Base-by-base conservation (phyloP, 2,329 filamentous ascomycete genomes). In the Colletotrichum chrysophilum region DNA sequence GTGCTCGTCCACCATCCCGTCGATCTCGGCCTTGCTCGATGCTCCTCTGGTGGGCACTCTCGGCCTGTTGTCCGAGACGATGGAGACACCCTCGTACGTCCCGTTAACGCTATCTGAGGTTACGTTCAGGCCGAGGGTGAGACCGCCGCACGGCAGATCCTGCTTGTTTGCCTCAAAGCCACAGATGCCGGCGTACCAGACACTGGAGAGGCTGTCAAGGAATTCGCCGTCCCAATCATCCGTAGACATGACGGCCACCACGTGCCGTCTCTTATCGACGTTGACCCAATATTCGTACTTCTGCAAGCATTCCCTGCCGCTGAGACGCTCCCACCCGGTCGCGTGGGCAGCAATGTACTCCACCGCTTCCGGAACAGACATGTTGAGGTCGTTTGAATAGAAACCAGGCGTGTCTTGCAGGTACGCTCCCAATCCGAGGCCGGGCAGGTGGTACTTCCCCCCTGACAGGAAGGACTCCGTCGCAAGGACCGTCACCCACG, bases 391-490 rank as follows among this genome's bases (percentile, higher is more conserved):
- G 3, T 65, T 43, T 4, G 7, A 2, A 36, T 65, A 48, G 2
- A 28, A 30, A 8, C 3, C n/a, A 4, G 36, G 24, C 26, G 43
- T 18, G 26, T 24, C 38, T 14, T 13, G 43, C 10, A 30, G 48
- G 6, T 28, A n/a, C 18, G 65, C 28, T 7, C 48, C 65, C 43
- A 56, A 7, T n/a, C 65, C 65, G 7, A 74, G 43, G 32, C 52
- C 71, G 13, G 13, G 60, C 9, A 74, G n/a, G n/a, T 73, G 75
- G 5, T 70, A 74, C 10, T 78, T 75, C 6, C 73, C 61, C 9
- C 78, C 74, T 2, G 80, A 65, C 4, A 77, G 67, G 28, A 78
- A 58, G 26, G 77, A 55, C 9, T 67, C 65, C 13, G 65, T 18
- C 2, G 65, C 65, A 21, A 58, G n/a, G 60, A 56, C 69, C 71